Evolutionary conservation across 768 basidiomycete species (phyloP).

Genomic region (Hygrophorus pudorinus): DNA sequence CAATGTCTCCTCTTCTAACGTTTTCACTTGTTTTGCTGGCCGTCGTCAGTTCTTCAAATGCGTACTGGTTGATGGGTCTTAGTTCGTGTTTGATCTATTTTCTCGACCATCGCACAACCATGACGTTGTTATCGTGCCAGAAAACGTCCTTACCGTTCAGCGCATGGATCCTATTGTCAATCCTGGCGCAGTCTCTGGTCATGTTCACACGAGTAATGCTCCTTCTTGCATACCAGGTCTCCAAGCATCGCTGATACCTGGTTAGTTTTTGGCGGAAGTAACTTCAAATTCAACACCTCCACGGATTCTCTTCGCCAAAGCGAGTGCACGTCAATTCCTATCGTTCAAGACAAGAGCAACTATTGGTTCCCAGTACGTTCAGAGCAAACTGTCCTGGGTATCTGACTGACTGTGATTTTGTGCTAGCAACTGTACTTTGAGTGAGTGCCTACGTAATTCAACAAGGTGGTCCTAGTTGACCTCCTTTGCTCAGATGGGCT

Average conservation of each 20-base stretch:
- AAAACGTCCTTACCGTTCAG: conserved; percentile 35
- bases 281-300: conserved; percentile 32
- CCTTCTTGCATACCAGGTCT: neutral
- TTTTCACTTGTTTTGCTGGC: neutral
- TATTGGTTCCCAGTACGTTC: conserved; percentile 42
- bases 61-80: conserved; percentile 37
- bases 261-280: conserved; percentile 44
- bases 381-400: neutral
- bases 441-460: conserved; percentile 19
- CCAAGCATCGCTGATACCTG: conserved; percentile 1
- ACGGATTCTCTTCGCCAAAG: conserved; percentile 34
- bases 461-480: neutral
- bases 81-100: conserved; percentile 17
- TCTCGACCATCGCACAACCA: neutral
- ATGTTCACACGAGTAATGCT: conserved; percentile 34
- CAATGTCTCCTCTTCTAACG: neutral
- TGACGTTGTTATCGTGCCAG: conserved; percentile 13
- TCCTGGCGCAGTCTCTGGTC: conserved; percentile 35
- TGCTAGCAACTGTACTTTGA: conserved; percentile 42
- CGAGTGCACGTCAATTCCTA: conserved; percentile 43
- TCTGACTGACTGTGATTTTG: neutral
- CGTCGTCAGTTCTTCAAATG: conserved; percentile 17
- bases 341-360: conserved; percentile 41
- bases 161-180: conserved; percentile 41
- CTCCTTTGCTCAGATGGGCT: conserved; percentile 24